Evolutionary conservation across 2,329 filamentous ascomycete genomes (phyloP).

Genomic region (Mycogone perniciosa): DNA sequence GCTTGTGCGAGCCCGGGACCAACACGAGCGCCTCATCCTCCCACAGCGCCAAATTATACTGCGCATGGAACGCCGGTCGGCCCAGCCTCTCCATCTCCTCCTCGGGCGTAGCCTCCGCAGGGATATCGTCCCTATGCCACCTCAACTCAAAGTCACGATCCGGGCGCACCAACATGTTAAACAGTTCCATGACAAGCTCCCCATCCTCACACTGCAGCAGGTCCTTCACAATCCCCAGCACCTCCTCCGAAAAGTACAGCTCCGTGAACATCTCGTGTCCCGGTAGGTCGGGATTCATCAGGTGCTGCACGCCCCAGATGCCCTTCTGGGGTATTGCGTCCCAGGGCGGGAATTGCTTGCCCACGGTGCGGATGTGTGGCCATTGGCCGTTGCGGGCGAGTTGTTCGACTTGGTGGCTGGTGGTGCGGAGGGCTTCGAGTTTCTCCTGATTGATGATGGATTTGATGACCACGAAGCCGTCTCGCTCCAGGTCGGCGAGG

Average conservation of each 20-base stretch:
- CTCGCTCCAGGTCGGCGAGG: constrained; percentile 49
- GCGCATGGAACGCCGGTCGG: constrained; percentile 64
- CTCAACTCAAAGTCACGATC: constrained; percentile 64
- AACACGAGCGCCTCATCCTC: constrained; percentile 68
- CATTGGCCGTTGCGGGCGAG: constrained; percentile 65
- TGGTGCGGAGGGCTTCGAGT: constrained; percentile 53
- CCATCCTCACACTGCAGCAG: constrained; percentile 54
- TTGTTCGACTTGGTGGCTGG: constrained; percentile 50
- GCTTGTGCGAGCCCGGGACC: constrained; percentile 67
- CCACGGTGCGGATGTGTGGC: constrained; percentile 76
- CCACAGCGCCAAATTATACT: constrained; percentile 82
- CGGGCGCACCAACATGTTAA: constrained; percentile 77
- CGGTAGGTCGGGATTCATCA: constrained; percentile 67
- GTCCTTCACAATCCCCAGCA: constrained; percentile 58
- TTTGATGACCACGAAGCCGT: constrained; percentile 73
- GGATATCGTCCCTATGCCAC: constrained; percentile 84
- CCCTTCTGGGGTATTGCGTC: constrained; percentile 51
- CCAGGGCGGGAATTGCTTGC: constrained; percentile 91
- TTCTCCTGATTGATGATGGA: constrained; percentile 52
- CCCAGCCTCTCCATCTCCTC: constrained; percentile 60
- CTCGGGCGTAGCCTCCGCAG: constrained; percentile 55
- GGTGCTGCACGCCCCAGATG: constrained; percentile 86
- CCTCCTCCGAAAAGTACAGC: constrained; percentile 63
- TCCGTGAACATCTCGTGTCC: constrained; percentile 55
- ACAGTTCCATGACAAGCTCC: constrained; percentile 76